These are phyloP conservation scores for Lichtheimia ramosa DNA, from an alignment of 371 early-diverging fungal genomes.

Conservation along the genomic window DNA sequence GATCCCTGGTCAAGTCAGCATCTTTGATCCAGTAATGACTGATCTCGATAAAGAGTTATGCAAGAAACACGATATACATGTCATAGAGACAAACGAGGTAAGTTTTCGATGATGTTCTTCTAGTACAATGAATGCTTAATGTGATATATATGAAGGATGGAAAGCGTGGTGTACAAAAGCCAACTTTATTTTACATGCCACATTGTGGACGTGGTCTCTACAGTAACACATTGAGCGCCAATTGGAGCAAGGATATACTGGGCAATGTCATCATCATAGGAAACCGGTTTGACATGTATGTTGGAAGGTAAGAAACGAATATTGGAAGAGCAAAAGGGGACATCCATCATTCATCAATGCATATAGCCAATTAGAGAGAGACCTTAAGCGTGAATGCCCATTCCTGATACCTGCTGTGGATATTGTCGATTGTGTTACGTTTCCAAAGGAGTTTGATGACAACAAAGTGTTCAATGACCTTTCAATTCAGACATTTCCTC, in stretches of 20 bases:
- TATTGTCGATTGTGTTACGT: constrained; percentile 28
- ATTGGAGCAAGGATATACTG: constrained; percentile 47
- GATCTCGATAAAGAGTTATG: constrained; percentile 51
- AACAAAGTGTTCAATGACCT: constrained; percentile 60
- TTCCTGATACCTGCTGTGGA: constrained; percentile 54
- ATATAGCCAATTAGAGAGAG: constrained; percentile 49
- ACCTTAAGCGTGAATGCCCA: constrained; percentile 51
- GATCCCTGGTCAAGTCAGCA: constrained; percentile 43
- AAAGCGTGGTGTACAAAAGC: constrained; percentile 19
- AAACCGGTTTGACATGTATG: constrained; percentile 62
- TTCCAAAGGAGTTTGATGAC: constrained; percentile 60
- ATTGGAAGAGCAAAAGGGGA: not conserved
- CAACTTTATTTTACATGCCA: constrained; percentile 72
- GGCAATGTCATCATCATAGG: constrained; percentile 46
- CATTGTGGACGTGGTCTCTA: constrained; percentile 70
- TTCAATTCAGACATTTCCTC: constrained; percentile 40
- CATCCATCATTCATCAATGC: not conserved
- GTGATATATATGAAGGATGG: constrained; percentile 17
- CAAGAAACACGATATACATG: constrained; percentile 28
- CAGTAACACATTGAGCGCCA: constrained; percentile 59
- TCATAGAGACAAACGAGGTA: constrained; percentile 52
- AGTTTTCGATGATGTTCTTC: not conserved
- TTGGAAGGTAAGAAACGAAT: constrained; percentile 43
- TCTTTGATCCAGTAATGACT: constrained; percentile 69
- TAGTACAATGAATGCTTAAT: not conserved